phyloP scores from a whole-genome alignment of 1,139 yeast species.

The Suhomyces kunorum region DNA sequence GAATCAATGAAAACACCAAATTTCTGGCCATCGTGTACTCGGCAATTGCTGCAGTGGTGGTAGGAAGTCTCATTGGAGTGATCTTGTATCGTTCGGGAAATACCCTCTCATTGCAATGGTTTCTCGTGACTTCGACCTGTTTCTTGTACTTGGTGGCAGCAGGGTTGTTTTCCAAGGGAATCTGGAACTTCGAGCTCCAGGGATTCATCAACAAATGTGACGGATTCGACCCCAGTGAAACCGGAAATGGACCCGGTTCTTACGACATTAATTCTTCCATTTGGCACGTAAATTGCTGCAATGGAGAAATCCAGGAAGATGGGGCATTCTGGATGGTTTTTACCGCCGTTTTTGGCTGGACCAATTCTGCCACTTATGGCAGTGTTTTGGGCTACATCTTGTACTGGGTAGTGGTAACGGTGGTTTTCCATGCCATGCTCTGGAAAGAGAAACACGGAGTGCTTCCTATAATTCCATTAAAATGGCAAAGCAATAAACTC shows the following conservation, averaged over 20 bases:
- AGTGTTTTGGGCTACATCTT: slow-evolving; percentile 74
- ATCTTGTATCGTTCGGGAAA: slow-evolving; percentile 46
- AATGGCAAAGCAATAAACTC: slow-evolving; percentile 59
- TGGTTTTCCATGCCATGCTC: slow-evolving; percentile 23
- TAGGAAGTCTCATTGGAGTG: slow-evolving; percentile 40
- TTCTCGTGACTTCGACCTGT: slow-evolving; percentile 42
- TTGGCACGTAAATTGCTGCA: slow-evolving; percentile 53
- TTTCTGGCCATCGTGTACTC: slow-evolving; percentile 37
- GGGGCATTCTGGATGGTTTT: slow-evolving; percentile 46
- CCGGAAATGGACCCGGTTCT: slow-evolving; percentile 52
- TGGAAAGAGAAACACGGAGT: slow-evolving; percentile 66
- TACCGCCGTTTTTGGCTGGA: slow-evolving; percentile 82
- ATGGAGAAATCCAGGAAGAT: slow-evolving; percentile 42
- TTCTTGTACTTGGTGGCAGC: slow-evolving; percentile 48
- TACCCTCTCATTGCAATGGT: slow-evolving; percentile 43
- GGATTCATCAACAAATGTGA: slow-evolving; percentile 42
- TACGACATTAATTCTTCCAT: slow-evolving; percentile 43
- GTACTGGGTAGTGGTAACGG: slow-evolving; percentile 72
- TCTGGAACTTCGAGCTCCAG: slow-evolving; percentile 49
- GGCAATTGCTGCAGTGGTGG: slow-evolving; percentile 29
- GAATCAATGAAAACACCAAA: slow-evolving; percentile 44
- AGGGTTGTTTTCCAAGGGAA: slow-evolving; percentile 48
- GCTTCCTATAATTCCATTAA: slow-evolving; percentile 59
- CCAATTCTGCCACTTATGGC: slow-evolving; percentile 91
- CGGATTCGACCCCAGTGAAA: slow-evolving; percentile 49